Evolutionary conservation across 208 protist genomes (phyloP).

Genomic region (Crithidia bombi): DNA sequence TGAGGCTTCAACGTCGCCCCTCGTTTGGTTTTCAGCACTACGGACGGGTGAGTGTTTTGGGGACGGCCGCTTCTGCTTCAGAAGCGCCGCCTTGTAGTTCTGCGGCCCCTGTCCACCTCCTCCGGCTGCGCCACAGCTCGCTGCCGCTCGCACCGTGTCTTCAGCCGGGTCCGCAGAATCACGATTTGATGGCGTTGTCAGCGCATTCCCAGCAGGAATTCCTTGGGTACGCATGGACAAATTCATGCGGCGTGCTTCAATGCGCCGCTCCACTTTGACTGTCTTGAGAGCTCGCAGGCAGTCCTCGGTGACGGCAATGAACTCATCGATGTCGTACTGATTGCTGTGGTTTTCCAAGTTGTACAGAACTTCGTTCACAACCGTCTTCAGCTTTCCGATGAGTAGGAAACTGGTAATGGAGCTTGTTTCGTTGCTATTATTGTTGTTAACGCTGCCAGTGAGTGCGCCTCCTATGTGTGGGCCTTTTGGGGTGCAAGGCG

Average conservation of each 20-base stretch:
- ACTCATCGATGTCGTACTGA: slow-evolving; percentile 66
- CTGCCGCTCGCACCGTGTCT: slow-evolving; percentile 11
- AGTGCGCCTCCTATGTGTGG: not conserved
- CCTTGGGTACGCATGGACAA: slow-evolving; percentile 32
- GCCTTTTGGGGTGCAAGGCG: slow-evolving; percentile 19
- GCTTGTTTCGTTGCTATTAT: slow-evolving; percentile 21
- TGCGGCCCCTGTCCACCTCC: slow-evolving; percentile 13
- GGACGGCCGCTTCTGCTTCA: slow-evolving; percentile 52
- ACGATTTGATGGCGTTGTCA: slow-evolving; percentile 38
- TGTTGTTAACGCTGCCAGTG: slow-evolving; percentile 10
- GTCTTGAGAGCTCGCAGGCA: slow-evolving; percentile 60
- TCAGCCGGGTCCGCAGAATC: slow-evolving; percentile 21
- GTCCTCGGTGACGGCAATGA: slow-evolving; percentile 70
- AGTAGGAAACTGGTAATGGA: slow-evolving; percentile 41
- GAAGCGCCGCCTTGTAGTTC: slow-evolving; percentile 38
- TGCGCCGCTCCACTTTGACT: slow-evolving; percentile 66
- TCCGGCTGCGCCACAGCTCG: not conserved
- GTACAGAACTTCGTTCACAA: slow-evolving; percentile 65
- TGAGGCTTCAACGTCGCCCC: slow-evolving; percentile 69
- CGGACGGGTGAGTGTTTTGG: slow-evolving; percentile 42
- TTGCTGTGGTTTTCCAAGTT: slow-evolving; percentile 50
- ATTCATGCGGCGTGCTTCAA: slow-evolving; percentile 46
- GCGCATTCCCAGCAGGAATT: slow-evolving; percentile 16
- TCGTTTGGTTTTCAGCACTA: slow-evolving; percentile 29
- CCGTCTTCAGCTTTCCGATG: slow-evolving; percentile 62